Base-by-base conservation (phyloP, 1,284 basidiomycete species). In the Tilletia caries region DNA sequence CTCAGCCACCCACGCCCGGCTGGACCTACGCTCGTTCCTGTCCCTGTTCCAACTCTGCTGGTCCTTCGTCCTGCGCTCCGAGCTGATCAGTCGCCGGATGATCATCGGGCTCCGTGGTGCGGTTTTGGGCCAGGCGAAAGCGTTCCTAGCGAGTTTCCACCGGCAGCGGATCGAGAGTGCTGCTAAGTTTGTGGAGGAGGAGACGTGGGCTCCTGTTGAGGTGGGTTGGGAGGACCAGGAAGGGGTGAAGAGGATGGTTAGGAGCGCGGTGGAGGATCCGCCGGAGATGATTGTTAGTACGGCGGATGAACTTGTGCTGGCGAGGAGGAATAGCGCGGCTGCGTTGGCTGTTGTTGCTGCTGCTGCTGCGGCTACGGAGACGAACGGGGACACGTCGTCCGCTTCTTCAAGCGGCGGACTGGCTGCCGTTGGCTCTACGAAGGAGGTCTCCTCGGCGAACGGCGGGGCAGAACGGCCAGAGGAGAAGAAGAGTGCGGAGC, bases 101-200 rank as follows among this genome's bases (percentile, higher is more conserved):
- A 32, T 66, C 12, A 48, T 64, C 29, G 43, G 48, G 1, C 52
- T 70, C 27, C 29, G 68, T 25, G 73, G 73, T 32, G 74, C 65
- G 4, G 67, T 73, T 29, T 74, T 75, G n/a, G 75, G 75, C 62
- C 78, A 95, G 89, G 92, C 93, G 5, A 95, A 95, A 83, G 85
- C 88, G 2, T 98, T 95, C 86, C 85, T 98, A 33, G 89, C 91
- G 75, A 84, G 86, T 0, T 96, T 95, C 85, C 95, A 98, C 82
- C 90, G 92, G 73, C 84, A 86, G n/a, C 87, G 91, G 66, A 88
- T 98, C 70, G 89, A 90, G 1, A 88, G 88, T 71, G 92, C 91
- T 3, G 93, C 95, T 29, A 92, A 91, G 82, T 85, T 92, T 15
- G 95, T 98, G 6, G 92, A 95, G 82, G 92, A 94, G 75, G 93